Evolutionary conservation across 768 basidiomycete genomes (phyloP), one percentile per base, ranked within the genome.

Genomic region (Hemileccinum rubropunctum): DNA sequence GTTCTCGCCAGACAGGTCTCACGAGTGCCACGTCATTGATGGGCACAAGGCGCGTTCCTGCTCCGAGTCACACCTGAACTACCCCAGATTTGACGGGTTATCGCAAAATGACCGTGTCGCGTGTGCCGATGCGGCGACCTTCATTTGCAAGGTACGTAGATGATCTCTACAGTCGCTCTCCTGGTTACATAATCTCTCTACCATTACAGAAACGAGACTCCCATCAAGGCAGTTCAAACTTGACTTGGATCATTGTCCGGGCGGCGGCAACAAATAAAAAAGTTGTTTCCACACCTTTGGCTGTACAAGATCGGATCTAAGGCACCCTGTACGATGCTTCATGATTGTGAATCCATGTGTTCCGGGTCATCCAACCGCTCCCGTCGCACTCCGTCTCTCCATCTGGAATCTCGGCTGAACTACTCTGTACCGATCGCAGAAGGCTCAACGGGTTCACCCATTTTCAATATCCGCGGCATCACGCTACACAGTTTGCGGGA

Each of bases 51-150:
- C 28, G 11, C 23, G 23, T 23, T 23, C 23, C 23, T 23, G 23
- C 23, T 3, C n/a, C n/a, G n/a, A n/a, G n/a, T n/a, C 23, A 23
- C 23, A 23, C 23, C 23, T 23, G 23, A 3, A 23, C 36, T 47
- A 23, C 42, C 34, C 51, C 33, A 40, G 48, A 45, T 42, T 33
- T 34, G 26, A 40, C 39, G 20, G 33, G 37, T 6, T n/a, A 6
- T 43, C 42, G 21, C 13, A 17, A 42, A 33, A 42, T 32, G 34
- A 32, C 48, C 50, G 48, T 21, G 21, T 42, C 34, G 45, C 50
- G 53, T 63, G 61, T 32, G 42, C 38, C 61, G 61, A 63, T 62
- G 61, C 61, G 62, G 61, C 53, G 58, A 62, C 61, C 58, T 60
- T 39, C 30, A 20, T 42, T 20, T 28, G 20, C 30, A 37, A 54